These are phyloP conservation scores for Ceratocystiopsis brevicomis DNA, from an alignment of 2,329 filamentous ascomycete genomes.

Conservation along the genomic window DNA sequence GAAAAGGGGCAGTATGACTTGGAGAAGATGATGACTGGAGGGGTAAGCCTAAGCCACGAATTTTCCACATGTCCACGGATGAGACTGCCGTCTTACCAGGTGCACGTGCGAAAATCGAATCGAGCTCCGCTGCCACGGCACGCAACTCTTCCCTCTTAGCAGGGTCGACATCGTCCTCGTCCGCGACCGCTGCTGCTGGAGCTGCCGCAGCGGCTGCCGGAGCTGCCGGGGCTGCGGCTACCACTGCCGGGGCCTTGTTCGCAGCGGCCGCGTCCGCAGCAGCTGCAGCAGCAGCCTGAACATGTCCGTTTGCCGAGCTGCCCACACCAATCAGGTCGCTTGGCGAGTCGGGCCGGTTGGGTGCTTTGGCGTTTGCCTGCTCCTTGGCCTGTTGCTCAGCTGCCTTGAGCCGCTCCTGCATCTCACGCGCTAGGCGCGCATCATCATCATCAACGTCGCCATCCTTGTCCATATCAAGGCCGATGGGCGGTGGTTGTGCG, in stretches of 20 bases:
- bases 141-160: slow-evolving; percentile 38
- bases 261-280: slow-evolving; percentile 7
- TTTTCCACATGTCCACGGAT: no score
- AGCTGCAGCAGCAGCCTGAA: slow-evolving; percentile 29
- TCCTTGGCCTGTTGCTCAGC: slow-evolving; percentile 53
- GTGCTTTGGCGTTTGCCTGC: slow-evolving; percentile 45
- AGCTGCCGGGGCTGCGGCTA: no score
- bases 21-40: slow-evolving; percentile 71
- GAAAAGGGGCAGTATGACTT: slow-evolving; percentile 86
- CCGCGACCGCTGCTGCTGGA: slow-evolving; percentile 17
- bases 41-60: no score
- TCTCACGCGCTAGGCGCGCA: slow-evolving; percentile 30
- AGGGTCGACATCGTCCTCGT: slow-evolving; percentile 13
- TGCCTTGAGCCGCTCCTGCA: slow-evolving; percentile 43
- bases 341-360: slow-evolving; percentile 39
- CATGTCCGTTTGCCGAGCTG: slow-evolving; percentile 35
- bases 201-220: slow-evolving; percentile 10
- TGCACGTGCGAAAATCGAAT: slow-evolving; percentile 62
- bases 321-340: slow-evolving; percentile 39
- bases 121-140: slow-evolving; percentile 51
- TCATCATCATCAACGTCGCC: slow-evolving; percentile 38
- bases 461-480: slow-evolving; percentile 33
- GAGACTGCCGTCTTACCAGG: slow-evolving; percentile 36
- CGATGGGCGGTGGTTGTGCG: slow-evolving; percentile 11
- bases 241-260: no score